Conservation (phyloP, 352 stramenopile genomes). For the Plasmopara muralis region DNA sequence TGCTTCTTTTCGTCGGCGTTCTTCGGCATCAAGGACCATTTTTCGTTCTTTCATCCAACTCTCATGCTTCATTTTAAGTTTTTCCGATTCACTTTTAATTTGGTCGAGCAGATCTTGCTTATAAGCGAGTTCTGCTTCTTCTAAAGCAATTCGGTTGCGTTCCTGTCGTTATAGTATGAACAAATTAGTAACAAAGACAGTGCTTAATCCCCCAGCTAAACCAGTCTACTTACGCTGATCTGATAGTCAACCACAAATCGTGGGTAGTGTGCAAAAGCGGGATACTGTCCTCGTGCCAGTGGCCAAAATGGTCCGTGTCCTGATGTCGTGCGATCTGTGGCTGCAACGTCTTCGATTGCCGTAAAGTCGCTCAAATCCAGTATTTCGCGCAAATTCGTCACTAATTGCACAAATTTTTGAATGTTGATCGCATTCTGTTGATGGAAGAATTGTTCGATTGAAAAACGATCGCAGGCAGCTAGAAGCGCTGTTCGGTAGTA, state of each 20-base stretch:
- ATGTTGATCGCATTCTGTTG: conserved; percentile 80
- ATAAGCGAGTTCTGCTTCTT: conserved; percentile 56
- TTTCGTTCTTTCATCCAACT: conserved; percentile 63
- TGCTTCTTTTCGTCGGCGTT: conserved; percentile 49
- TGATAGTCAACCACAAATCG: conserved; percentile 80
- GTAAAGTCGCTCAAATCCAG: conserved; percentile 31
- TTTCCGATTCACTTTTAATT: conserved; percentile 42
- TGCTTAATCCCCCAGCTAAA: conserved; percentile 2
- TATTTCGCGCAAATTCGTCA: conserved; percentile 48
- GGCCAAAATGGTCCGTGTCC: conserved; percentile 36
- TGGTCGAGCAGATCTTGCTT: conserved; percentile 60
- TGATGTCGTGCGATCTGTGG: conserved; percentile 1
- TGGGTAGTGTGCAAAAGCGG: conserved; percentile 71
- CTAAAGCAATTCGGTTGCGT: conserved; percentile 70
- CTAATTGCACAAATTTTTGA: conserved; percentile 56
- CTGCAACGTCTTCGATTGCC: conserved; percentile 6
- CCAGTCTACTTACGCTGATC: conserved; percentile 51
- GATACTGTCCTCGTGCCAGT: conserved; percentile 64
- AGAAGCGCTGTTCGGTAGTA: conserved; percentile 66
- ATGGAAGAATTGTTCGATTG: conserved; percentile 81
- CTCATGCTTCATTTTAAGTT: conserved; percentile 52
- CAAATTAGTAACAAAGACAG: conserved; percentile 1
- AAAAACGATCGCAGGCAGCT: conserved; percentile 39
- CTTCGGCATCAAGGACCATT: conserved; percentile 49
- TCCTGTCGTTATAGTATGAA: conserved; percentile 36